A percentile compares a stretch with the other conserved stretches of the same genome.
Conservation (phyloP, 176 grass and related monocot species). For the Carex scoparia region DNA sequence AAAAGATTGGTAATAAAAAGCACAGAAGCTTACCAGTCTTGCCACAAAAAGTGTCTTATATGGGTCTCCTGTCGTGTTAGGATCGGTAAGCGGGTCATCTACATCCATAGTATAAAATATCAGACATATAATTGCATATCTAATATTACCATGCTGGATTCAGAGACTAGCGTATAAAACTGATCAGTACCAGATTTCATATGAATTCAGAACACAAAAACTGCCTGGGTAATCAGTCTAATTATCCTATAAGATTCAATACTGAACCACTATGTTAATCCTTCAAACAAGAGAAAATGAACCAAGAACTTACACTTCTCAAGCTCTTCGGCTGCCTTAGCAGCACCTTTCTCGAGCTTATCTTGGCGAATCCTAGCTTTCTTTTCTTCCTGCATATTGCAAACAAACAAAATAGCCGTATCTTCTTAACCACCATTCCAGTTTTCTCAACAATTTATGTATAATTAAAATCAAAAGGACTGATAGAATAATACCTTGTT, state of each 20-base stretch:
- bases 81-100: slow-evolving; percentile 70
- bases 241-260: slow-evolving; percentile 1
- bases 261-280: background rate
- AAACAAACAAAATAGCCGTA: slow-evolving; percentile 13
- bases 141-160: background rate
- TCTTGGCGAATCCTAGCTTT: slow-evolving; percentile 51
- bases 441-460: background rate
- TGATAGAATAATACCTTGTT: slow-evolving; percentile 36
- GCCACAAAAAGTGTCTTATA: slow-evolving; percentile 79
- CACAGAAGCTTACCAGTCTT: slow-evolving; percentile 51
- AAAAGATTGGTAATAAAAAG: background rate
- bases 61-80: slow-evolving; percentile 61
- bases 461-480: background rate
- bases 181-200: background rate
- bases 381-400: slow-evolving; percentile 47
- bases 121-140: background rate
- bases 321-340: slow-evolving; percentile 61
- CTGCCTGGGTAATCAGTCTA: background rate
- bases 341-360: slow-evolving; percentile 68
- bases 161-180: background rate
- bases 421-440: background rate
- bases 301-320: slow-evolving; percentile 52
- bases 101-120: slow-evolving; percentile 9
- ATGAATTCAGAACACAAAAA: background rate
- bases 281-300: slow-evolving; percentile 5